phyloP scores from a whole-genome alignment of 352 stramenopile species.

The Phytopythium aichiense region DNA sequence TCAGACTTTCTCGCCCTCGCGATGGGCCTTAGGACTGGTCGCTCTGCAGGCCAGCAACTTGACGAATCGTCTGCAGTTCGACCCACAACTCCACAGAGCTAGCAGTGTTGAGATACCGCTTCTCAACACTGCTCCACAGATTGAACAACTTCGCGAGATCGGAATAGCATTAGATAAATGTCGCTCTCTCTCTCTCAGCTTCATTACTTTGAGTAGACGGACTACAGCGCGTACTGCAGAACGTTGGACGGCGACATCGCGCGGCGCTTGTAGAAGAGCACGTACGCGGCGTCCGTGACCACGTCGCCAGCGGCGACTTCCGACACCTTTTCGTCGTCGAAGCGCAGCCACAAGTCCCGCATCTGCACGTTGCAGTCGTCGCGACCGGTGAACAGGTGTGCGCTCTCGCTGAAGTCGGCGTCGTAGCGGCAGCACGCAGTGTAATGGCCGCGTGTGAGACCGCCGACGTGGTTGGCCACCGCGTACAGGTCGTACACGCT shows the following conservation, averaged over 20 bases:
- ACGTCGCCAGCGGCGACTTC: conserved; percentile 73
- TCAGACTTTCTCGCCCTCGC: too few relatives aligned
- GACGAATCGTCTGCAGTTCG: too few relatives aligned
- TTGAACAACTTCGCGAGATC: too few relatives aligned
- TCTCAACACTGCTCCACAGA: too few relatives aligned
- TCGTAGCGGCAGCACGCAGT: conserved; percentile 81
- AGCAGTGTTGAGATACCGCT: too few relatives aligned
- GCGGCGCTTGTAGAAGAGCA: conserved; percentile 90
- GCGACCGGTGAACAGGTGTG: conserved; percentile 32
- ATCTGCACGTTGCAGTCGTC: conserved; percentile 27
- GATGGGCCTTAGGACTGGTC: too few relatives aligned
- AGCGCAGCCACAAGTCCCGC: conserved; percentile 72
- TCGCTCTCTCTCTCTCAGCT: too few relatives aligned
- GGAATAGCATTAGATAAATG: too few relatives aligned
- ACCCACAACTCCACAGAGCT: too few relatives aligned
- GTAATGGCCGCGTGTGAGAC: conserved; percentile 95
- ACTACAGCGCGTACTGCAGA: conserved; percentile 56
- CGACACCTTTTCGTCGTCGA: conserved; percentile 78
- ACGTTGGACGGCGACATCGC: conserved; percentile 69
- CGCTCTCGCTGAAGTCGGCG: conserved; percentile 54
- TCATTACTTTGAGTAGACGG: neutral
- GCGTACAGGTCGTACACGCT: conserved; percentile 94
- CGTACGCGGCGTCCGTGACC: conserved; percentile 83
- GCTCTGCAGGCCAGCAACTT: too few relatives aligned
- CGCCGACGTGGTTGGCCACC: conserved; percentile 97